A percentile compares a stretch with the other conserved stretches of the same genome.
Conservation (phyloP, 345 rosid genomes). For the Clarkia xantiana region DNA sequence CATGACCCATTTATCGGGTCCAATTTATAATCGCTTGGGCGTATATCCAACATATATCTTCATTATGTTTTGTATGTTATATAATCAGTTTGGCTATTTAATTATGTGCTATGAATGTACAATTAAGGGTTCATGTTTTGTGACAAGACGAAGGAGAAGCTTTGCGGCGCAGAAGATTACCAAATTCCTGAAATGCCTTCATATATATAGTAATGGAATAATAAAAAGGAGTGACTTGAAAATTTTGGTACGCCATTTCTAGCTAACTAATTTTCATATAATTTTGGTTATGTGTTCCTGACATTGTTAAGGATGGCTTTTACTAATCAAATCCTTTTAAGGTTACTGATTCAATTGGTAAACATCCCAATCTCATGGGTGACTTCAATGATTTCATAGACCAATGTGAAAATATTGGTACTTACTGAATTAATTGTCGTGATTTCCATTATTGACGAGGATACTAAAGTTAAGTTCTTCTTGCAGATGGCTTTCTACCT, state of each 20-base stretch:
- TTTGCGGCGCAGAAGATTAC: slow-evolving; percentile 75
- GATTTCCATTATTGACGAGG: slow-evolving; percentile 8
- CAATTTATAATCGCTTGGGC: too few relatives aligned
- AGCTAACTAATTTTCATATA: too few relatives aligned
- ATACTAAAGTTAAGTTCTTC: slow-evolving; percentile 17
- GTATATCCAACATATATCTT: too few relatives aligned
- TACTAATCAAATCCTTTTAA: slow-evolving; percentile 11
- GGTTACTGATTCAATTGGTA: slow-evolving; percentile 86
- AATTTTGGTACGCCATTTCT: slow-evolving; percentile 43
- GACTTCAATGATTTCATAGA: slow-evolving; percentile 82
- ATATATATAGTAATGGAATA: slow-evolving; percentile 80
- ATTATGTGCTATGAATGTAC: slow-evolving; percentile 51
- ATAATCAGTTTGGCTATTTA: slow-evolving; percentile 1
- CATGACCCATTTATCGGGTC: too few relatives aligned
- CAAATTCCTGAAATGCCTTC: slow-evolving; percentile 86
- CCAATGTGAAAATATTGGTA: slow-evolving; percentile 86
- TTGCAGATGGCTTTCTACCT: slow-evolving; percentile 88
- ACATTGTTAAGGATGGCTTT: too few relatives aligned
- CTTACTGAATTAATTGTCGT: slow-evolving; percentile 10
- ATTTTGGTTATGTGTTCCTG: too few relatives aligned
- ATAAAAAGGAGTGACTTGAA: slow-evolving; percentile 64
- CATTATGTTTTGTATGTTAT: background rate
- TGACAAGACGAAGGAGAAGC: slow-evolving; percentile 88
- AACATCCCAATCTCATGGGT: slow-evolving; percentile 83
- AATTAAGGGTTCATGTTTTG: slow-evolving; percentile 73